These are phyloP conservation scores for Chionographis japonica DNA, from an alignment of 106 monocot genomes.

Conservation along the genomic window DNA sequence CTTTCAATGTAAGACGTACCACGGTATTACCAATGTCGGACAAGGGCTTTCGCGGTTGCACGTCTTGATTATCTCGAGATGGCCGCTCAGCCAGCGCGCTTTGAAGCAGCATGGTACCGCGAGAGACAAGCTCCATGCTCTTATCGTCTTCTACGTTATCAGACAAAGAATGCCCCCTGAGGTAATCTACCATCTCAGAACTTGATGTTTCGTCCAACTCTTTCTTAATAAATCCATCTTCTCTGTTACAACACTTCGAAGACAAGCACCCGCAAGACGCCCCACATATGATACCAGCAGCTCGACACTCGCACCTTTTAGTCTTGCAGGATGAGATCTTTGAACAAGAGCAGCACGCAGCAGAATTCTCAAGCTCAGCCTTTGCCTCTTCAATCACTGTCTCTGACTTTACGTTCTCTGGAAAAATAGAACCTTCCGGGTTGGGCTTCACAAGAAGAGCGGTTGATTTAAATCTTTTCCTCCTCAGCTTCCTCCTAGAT, in stretches of 20 bases:
- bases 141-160: slow-evolving; percentile 29
- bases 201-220: neutral
- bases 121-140: slow-evolving; percentile 34
- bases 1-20: slow-evolving; percentile 21
- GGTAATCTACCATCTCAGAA: slow-evolving; percentile 7
- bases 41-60: slow-evolving; percentile 47
- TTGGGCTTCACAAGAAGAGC: slow-evolving; percentile 1
- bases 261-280: slow-evolving; percentile 49
- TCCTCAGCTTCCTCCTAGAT: slow-evolving; percentile 29
- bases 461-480: slow-evolving; percentile 14
- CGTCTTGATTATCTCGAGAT: slow-evolving; percentile 9
- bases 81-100: slow-evolving; percentile 45
- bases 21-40: slow-evolving; percentile 75
- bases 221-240: slow-evolving; percentile 13
- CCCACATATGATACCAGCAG: slow-evolving; percentile 32
- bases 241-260: slow-evolving; percentile 75
- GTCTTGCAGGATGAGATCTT: slow-evolving; percentile 77
- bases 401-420: slow-evolving; percentile 12
- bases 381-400: slow-evolving; percentile 4
- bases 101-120: slow-evolving; percentile 61
- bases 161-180: slow-evolving; percentile 16
- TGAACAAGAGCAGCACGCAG: slow-evolving; percentile 66
- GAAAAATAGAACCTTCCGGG: neutral
- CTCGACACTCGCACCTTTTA: slow-evolving; percentile 85
- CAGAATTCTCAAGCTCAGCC: neutral